Evolutionary conservation across 495 filamentous ascomycete genomes (phyloP).

Genomic region (Aspergillus olivimuriae): DNA sequence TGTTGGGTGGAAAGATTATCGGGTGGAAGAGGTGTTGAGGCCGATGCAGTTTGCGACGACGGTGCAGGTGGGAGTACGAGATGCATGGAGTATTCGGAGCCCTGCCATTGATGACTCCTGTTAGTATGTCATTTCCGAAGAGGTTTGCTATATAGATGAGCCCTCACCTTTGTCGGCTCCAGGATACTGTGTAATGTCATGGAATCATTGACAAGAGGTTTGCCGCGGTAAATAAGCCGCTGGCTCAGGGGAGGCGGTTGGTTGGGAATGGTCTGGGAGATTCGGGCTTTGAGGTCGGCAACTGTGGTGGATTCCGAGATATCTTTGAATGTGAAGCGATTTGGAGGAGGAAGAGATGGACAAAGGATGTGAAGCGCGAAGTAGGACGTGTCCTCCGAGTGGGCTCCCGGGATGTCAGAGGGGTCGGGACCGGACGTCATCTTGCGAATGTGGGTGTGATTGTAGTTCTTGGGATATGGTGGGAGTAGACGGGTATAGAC

Average conservation of each 20-base stretch:
- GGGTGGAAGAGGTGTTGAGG: slow-evolving; percentile 1
- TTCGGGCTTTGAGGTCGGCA: slow-evolving; percentile 52
- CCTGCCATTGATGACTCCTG: slow-evolving; percentile 34
- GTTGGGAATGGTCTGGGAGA: slow-evolving; percentile 47
- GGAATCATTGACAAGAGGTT: slow-evolving; percentile 45
- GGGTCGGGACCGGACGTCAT: slow-evolving; percentile 6
- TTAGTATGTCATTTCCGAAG: slow-evolving; percentile 7
- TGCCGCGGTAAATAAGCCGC: slow-evolving; percentile 62
- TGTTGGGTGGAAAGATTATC: slow-evolving; percentile 2
- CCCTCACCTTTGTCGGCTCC: slow-evolving; percentile 48
- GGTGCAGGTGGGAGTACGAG: slow-evolving; percentile 51
- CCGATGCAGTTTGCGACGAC: slow-evolving; percentile 5
- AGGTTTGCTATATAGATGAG: background rate
- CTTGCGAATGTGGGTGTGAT: too few relatives aligned
- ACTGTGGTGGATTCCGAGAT: slow-evolving; percentile 52
- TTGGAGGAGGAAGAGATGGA: slow-evolving; percentile 51
- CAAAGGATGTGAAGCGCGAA: slow-evolving; percentile 60
- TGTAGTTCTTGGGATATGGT: too few relatives aligned
- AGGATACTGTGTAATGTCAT: slow-evolving; percentile 54
- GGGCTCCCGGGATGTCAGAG: too few relatives aligned
- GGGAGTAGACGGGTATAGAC: too few relatives aligned
- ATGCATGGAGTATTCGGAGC: slow-evolving; percentile 43
- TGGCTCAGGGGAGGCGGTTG: slow-evolving; percentile 49
- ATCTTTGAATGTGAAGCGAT: slow-evolving; percentile 46
- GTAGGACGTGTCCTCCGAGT: slow-evolving; percentile 10